phyloP scores from a whole-genome alignment of 768 basidiomycete species.

The Agaricus blazei region DNA sequence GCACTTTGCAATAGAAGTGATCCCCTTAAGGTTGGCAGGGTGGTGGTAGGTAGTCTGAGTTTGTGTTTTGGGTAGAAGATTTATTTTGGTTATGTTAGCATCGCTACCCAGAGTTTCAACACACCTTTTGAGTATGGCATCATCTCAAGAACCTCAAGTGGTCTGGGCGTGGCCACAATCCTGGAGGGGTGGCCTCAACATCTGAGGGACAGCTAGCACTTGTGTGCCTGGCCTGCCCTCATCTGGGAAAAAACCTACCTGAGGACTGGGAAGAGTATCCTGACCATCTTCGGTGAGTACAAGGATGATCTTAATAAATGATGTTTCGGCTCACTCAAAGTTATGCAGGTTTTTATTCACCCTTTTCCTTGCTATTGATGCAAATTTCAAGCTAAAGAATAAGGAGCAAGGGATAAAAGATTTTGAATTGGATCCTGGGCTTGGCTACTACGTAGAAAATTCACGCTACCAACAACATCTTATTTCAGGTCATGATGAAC shows the following conservation, averaged over 20 bases:
- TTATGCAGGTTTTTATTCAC: too few relatives aligned
- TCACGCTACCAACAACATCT: not conserved
- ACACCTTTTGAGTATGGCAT: conserved; percentile 14
- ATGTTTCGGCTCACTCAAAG: too few relatives aligned
- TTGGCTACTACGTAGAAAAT: conserved; percentile 6
- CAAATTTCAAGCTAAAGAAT: too few relatives aligned
- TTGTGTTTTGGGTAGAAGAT: not conserved
- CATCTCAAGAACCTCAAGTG: conserved; percentile 23
- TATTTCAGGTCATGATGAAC: not conserved
- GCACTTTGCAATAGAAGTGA: not conserved
- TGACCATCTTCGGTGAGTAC: not conserved
- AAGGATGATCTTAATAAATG: too few relatives aligned
- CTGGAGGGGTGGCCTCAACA: conserved; percentile 14
- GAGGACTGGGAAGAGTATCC: conserved; percentile 9
- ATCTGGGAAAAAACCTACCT: conserved; percentile 23
- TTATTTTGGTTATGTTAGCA: not conserved
- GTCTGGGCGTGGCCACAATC: conserved; percentile 19
- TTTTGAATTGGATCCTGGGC: not conserved
- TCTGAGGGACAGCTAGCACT: conserved; percentile 21
- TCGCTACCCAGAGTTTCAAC: conserved; percentile 11
- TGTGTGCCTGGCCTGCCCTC: conserved; percentile 30
- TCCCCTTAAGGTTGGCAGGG: not conserved
- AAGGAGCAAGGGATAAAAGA: too few relatives aligned
- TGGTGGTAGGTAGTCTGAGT: not conserved
- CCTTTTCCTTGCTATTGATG: too few relatives aligned